Evolutionary conservation across 768 basidiomycete genomes (phyloP).

Genomic region (Butyriboletus loyo): DNA sequence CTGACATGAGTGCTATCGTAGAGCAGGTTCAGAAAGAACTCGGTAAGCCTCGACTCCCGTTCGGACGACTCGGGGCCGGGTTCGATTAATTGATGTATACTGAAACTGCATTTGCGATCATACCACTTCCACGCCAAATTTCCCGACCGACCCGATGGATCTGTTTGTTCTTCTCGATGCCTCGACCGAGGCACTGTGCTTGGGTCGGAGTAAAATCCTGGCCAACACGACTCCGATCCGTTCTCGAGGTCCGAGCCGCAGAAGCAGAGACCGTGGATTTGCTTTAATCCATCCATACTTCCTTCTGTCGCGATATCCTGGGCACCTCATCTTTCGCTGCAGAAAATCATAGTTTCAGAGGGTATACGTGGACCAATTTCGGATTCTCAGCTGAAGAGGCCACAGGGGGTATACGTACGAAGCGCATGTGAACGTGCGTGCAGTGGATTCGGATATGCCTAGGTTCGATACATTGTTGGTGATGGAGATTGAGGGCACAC

Average conservation of each 20-base stretch:
- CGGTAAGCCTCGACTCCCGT: constrained; percentile 30
- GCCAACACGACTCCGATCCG: constrained; percentile 8
- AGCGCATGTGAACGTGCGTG: constrained; percentile 44
- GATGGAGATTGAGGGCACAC: constrained; percentile 66
- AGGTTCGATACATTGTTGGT: constrained; percentile 55
- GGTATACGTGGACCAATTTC: constrained; percentile 7
- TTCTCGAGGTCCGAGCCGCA: neutral
- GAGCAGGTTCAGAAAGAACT: constrained; percentile 42
- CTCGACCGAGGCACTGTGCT: constrained; percentile 40
- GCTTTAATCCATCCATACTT: constrained; percentile 2
- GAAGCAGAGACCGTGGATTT: constrained; percentile 7
- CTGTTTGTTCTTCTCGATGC: constrained; percentile 40
- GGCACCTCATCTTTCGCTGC: neutral
- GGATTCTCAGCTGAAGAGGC: constrained; percentile 12
- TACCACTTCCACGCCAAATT: constrained; percentile 30
- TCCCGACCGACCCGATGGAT: constrained; percentile 17
- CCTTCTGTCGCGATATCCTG: neutral
- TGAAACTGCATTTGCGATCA: constrained; percentile 31
- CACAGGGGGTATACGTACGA: constrained; percentile 6
- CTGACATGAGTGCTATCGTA: constrained; percentile 52
- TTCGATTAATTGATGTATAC: neutral
- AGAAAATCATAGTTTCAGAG: neutral
- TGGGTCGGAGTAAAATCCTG: constrained; percentile 40
- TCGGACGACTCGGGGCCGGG: neutral
- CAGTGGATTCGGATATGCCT: constrained; percentile 50